phyloP scores from a whole-genome alignment of 2,329 filamentous ascomycete genomes.

The Pseudocercospora ulei region DNA sequence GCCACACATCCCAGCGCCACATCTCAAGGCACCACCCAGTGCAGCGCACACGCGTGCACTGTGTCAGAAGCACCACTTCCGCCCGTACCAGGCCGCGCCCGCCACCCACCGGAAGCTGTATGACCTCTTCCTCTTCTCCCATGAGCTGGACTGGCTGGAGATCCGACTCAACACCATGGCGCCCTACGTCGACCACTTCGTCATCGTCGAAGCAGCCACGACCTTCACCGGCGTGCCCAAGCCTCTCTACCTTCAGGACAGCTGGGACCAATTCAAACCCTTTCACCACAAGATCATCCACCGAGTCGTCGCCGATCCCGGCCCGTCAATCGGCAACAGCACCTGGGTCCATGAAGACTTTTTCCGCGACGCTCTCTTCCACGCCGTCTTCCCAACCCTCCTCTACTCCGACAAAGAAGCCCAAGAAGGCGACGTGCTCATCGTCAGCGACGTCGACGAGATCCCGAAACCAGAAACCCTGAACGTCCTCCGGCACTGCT shows the following conservation, averaged over 20 bases:
- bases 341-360: conserved; percentile 48
- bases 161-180: conserved; percentile 52
- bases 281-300: conserved; percentile 55
- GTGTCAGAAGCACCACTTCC: conserved; percentile 6
- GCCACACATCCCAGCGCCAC: conserved; percentile 2
- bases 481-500: conserved; percentile 25
- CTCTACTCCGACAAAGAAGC: conserved; percentile 38
- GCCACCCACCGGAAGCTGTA: conserved; percentile 44
- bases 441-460: conserved; percentile 55
- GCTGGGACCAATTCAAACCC: conserved; percentile 44
- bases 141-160: conserved; percentile 57
- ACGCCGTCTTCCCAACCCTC: conserved; percentile 48
- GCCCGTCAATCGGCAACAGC: conserved; percentile 35
- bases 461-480: conserved; percentile 39
- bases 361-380: conserved; percentile 50
- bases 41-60: neutral
- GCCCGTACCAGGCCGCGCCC: conserved; percentile 3
- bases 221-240: conserved; percentile 53
- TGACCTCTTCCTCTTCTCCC: conserved; percentile 55
- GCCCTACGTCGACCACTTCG: conserved; percentile 54
- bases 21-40: conserved; percentile 1
- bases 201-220: conserved; percentile 51
- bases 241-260: conserved; percentile 46
- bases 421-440: conserved; percentile 45
- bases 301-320: conserved; percentile 43